Conservation (phyloP, 176 grass and related monocot genomes). For the Oryza officinalis region DNA sequence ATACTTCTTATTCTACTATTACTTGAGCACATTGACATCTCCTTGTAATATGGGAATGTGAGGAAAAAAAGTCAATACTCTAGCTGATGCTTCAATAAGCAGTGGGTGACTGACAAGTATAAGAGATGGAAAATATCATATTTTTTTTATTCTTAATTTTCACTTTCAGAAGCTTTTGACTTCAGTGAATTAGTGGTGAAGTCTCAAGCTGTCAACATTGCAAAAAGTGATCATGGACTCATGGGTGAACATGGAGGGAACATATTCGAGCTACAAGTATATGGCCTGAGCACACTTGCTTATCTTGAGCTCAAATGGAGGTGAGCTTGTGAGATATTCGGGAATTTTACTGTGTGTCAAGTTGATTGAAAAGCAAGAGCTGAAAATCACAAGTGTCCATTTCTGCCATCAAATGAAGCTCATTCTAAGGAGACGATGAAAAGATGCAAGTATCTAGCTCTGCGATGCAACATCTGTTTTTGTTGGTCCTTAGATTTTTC, state of each 20-base stretch:
- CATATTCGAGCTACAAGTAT: slow-evolving; percentile 38
- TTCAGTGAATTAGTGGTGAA: background rate
- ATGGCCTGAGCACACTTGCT: slow-evolving; percentile 6
- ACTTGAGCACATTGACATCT: background rate
- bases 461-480: background rate
- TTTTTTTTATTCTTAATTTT: background rate
- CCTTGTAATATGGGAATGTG: background rate
- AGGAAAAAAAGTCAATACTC: background rate
- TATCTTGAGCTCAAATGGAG: slow-evolving; percentile 1
- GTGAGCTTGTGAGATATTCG: slow-evolving; percentile 8
- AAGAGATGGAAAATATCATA: background rate
- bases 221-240: slow-evolving; percentile 1
- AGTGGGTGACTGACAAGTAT: background rate
- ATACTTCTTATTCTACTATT: background rate
- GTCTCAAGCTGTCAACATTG: slow-evolving; percentile 19
- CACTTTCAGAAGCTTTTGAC: slow-evolving; percentile 8
- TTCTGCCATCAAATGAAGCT: slow-evolving; percentile 23
- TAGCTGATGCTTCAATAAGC: background rate
- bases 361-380: slow-evolving; percentile 31
- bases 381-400: slow-evolving; percentile 25
- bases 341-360: slow-evolving; percentile 29
- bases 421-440: slow-evolving; percentile 1
- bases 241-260: slow-evolving; percentile 15
- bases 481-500: background rate
- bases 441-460: background rate